Evolutionary conservation across 208 protist species (phyloP), one percentile per base, ranked within the genome.

Genomic region (Trypanosoma cruzi): DNA sequence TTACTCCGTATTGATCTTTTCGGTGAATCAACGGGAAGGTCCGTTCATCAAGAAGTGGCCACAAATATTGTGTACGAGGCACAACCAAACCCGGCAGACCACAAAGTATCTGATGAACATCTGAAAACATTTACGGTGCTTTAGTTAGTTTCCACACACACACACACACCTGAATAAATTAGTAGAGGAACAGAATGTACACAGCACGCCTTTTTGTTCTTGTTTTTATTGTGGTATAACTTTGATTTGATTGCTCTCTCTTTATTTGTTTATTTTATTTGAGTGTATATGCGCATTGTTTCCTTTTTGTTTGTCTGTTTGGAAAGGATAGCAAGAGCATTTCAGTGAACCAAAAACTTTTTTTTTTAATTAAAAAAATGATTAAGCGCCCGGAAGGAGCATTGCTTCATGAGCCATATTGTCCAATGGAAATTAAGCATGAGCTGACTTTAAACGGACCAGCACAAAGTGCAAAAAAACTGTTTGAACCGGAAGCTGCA

Each of bases 1-100:
- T 68, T 96, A 18, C 74, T 93, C 32, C 84, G 91, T n/a, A 86
- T 96, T 49, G 91, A 94, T 20, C 37, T 96, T 10, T 96, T 84
- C 52, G 91, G 91, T 36, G 91, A 96, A 57, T 77, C 80, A 44
- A 84, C 85, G 2, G 80, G 84, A 0, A 80, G 79, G 62, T 68
- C 85, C 4, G 90, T 89, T 48, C 65, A 73, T 1, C 87, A 89
- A 56, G 67, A 87, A 64, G 70, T 92, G 1, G 91, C 88, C 18
- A 94, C 86, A 11, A 96, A 96, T 68, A 73, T 96, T 49, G 88
- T 94, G 1, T 96, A 93, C 71, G 91, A 96, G 57, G 77, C 69
- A 2, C 79, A 82, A 28, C 74, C 86, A 34, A 96, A 96, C 56
- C 91, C 91, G n/a, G 88, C 91, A 1, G 91, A 96, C 59, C 88